Percentiles rank a stretch among this genome's conserved stretches.
Conservation (phyloP, 2,329 filamentous ascomycete genomes). For the Colletotrichum navitas region DNA sequence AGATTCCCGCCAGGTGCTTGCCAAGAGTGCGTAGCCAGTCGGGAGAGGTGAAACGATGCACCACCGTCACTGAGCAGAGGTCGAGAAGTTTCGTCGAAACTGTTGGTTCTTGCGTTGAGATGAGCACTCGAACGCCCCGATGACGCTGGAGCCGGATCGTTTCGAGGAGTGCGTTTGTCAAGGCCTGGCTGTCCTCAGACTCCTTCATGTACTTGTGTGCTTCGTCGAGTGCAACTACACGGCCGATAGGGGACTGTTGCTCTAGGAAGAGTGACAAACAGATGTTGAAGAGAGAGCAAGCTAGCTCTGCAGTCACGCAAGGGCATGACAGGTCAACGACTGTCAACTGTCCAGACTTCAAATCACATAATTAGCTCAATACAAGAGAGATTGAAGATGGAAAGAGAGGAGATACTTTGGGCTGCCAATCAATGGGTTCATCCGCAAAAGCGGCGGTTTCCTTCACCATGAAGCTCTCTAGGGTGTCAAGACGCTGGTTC, state of each 20-base stretch:
- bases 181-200: constrained; percentile 63
- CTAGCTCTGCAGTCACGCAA: constrained; percentile 74
- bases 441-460: background rate
- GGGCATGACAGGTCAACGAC: constrained; percentile 82
- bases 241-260: constrained; percentile 60
- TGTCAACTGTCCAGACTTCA: constrained; percentile 64
- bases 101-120: constrained; percentile 84
- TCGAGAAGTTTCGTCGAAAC: constrained; percentile 77
- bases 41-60: constrained; percentile 74
- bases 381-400: too few relatives aligned
- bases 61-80: constrained; percentile 76
- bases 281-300: constrained; percentile 80
- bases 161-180: constrained; percentile 73
- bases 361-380: too few relatives aligned
- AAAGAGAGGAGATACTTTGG: constrained; percentile 41
- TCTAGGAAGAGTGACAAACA: constrained; percentile 76
- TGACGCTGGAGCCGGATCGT: constrained; percentile 81
- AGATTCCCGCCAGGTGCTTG: constrained; percentile 49
- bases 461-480: constrained; percentile 57
- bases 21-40: constrained; percentile 49
- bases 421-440: constrained; percentile 46
- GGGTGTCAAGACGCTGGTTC: constrained; percentile 68
- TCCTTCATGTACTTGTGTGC: constrained; percentile 81
- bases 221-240: constrained; percentile 79
- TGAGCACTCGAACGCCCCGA: constrained; percentile 72